Evolutionary conservation across 805 yeast genomes (phyloP), one percentile per base, ranked within the genome.

Genomic region (Hanseniaspora taiwanica): DNA sequence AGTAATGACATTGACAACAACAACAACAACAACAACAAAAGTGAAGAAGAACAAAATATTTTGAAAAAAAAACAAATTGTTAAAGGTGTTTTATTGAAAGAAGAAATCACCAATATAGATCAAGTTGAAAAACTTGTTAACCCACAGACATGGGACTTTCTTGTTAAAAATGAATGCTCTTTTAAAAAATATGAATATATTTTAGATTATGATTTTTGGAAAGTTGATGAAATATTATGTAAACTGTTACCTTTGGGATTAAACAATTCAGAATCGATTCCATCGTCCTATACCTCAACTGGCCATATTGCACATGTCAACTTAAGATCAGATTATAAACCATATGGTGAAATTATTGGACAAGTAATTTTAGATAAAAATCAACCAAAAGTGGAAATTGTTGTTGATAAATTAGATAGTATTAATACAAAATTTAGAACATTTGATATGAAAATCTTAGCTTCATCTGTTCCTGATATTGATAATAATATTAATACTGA

Each of bases 251-350:
- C 99, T 0, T 79, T 72, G 35, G 66, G 75, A 16, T 47, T 44
- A 9, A 18, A 34, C 17, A 58, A 76, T 17, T 59, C 74, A 6
- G 78, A 72, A 33, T 94, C 85, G 42, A 66, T 80, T 7, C 99
- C 98, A 1, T 68, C 91, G 1, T 93, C 97, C 0, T 91, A 82
- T 57, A 83, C 97, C 1, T 75, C 77, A 27, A 93, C 94, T 0
- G 99, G 99, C 0, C 97, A 91, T 60, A 72, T 91, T 43, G 98
- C 97, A 0, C 99, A 91, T 59, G 60, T 93, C 53, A 91, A 91
- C 52, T 59, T 91, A 33, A 68, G 86, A 35, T 81, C 79, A 32
- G 91, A 83, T 53, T 91, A 78, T 62, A 77, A 84, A 53, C 93
- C 93, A 1, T 89, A 69, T 54, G 87, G 81, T 36, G 47, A 63